Evolutionary conservation across 495 filamentous ascomycete species (phyloP), one percentile per base, ranked within the genome.

Genomic region (Neurospora sp.): DNA sequence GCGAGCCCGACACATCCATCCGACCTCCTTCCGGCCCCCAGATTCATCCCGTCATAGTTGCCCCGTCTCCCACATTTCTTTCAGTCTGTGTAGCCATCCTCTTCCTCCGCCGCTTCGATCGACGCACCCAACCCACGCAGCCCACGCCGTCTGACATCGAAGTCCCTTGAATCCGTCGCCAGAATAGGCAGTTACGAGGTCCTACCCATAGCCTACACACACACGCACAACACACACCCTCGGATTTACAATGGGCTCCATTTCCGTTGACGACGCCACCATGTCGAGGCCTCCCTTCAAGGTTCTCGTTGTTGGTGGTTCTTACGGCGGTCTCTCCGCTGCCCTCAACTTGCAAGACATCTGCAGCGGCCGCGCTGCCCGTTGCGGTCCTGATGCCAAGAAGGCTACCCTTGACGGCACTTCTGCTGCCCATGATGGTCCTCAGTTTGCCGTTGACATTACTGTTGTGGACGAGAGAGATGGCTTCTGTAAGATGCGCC

Each of bases 401-500:
- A 61, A 61, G 27, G 53, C 53, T 61, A 22, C 53, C 27, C 53
- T 61, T 35, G 53, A 61, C 53, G 53, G 53, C 53, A 61, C 53
- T 31, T 31, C 53, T 16, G 53, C 53, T 61, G 53, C 27, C 53
- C 53, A 61, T 35, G 70, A 76, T 40, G 76, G 81, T 73, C 40
- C 79, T 76, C 79, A 80, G 18, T 83, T 89, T 41, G 82, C 85
- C 1, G 75, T 92, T 22, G 82, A 91, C 44, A 88, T 92, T 68
- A 92, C 89, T 10, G 83, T 93, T 9, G 86, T 92, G 6, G 90
- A 93, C 75, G 88, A 91, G 72, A 82, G 89, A 31, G 91, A 93
- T 84, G 91, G 91, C 37, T 91, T 86, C 78, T 92, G 90, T 92
- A 76, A 80, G 81, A 75, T 38, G 53, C 40, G 72, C 70, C 27